Base-by-base conservation (phyloP, 371 early-diverging fungal species). In the Blyttiomyces sp. region DNA sequence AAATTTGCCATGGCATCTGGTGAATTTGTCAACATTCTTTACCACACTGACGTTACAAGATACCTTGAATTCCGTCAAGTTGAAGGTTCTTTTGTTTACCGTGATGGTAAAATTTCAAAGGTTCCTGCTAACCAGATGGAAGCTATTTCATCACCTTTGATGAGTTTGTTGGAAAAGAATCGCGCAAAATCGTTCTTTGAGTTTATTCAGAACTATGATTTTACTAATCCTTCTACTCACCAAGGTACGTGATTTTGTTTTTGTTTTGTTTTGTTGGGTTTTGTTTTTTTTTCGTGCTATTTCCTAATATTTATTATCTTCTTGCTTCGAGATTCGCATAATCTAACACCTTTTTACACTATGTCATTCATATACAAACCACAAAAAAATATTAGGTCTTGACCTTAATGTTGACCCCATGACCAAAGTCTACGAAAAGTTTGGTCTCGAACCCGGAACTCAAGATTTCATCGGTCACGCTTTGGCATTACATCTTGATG, bases 1-100 rank as follows among this genome's bases (percentile, higher is more conserved):
- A 99, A 99, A 84, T 96, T 99, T 75, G 92, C 99, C 84, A 95
- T 99, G 93, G 98, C 96, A 50, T 95, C 93, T 64, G 96, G 74
- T 35, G 81, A 80, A 54, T 82, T 82, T 59, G 76, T 81, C 36
- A 78, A 81, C 62, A 76, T 86, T 54, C 77, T 88, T 28, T 75
- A 78, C 55, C 93, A 98, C 75, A 93, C 98, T 46, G 94, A 99
- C 69, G 96, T 99, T 39, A 93, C 97, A 27, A 90, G 96, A 54
- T 96, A 98, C 78, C 82, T 99, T 35, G 96, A 96, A 71, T 99
- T 99, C 84, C 89, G 91, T 74, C 91, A 94, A 71, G 94, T 99
- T 58, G 83, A 90, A 27, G 98, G 98, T 6, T 94, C 94, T 24
- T 98, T 81, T 81, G 93, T 99, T 17, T 96, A 88, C 81, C 85